Base-by-base conservation (phyloP, 1,284 basidiomycete species). In the Sphagnurus paluster region DNA sequence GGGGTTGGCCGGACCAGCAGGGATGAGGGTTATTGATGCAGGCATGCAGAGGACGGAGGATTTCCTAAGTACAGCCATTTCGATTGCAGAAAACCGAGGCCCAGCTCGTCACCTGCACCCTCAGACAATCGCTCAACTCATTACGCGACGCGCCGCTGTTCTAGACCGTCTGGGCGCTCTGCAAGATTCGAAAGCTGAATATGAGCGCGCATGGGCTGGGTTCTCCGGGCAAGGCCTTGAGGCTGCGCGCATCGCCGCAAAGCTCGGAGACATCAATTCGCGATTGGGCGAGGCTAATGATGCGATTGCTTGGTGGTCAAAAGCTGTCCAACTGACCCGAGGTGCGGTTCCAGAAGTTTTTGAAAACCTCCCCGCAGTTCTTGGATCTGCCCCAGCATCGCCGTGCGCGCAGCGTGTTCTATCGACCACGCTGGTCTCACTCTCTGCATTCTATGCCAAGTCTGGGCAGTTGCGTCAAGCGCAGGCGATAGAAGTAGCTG, bases 361-460 rank as follows among this genome's bases (percentile, higher is more conserved):
- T 42, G 66, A 67, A 35, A 58, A 44, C n/a, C 50, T 56, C 10
- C 55, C 59, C 19, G 37, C 52, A n/a, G 57, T 77, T 30, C 75
- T 79, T n/a, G 55, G 60, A 11, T 50, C 59, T 5, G 52, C 69
- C 8, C 84, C 85, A 19, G 60, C 72, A 41, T 80, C 82, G 40
- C 84, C 86, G 10, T 70, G 76, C n/a, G 75, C 79, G 5, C 86
- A 90, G 52, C 77, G 91, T 48, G 80, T 81, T 13, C 65, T 89
- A 32, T 72, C 80, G 1, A 79, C 82, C 6, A 73, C 81, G 11
- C 69, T 93, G 1, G 76, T 87, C 5, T 87, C 88, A 7, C 65
- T 87, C 24, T 90, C 88, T 13, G 83, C 86, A 1, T 77, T 76
- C 57, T 83, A 86, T 56, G 85, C 90, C 8, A 80, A 76, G 11